These are phyloP conservation scores for Acacia pycnantha DNA, from an alignment of 331 rosid genomes.

Conservation along the genomic window DNA sequence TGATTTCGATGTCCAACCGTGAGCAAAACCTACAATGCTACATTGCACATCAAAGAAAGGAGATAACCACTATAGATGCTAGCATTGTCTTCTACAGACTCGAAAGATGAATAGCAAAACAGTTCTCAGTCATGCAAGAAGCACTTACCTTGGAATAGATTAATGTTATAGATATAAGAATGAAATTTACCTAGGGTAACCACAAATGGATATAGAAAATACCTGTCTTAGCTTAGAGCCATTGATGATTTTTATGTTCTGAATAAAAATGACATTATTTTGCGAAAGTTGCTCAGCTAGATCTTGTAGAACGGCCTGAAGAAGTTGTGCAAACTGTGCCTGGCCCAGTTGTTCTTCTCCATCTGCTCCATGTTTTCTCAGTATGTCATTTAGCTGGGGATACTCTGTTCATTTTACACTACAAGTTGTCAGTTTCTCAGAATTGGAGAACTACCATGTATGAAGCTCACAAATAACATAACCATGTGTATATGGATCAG, in stretches of 20 bases:
- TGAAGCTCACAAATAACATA: neutral
- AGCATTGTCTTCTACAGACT: slow-evolving; percentile 18
- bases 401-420: slow-evolving; percentile 57
- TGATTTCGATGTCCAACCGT: neutral
- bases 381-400: slow-evolving; percentile 66
- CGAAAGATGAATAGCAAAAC: neutral
- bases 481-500: neutral
- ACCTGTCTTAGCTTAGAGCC: slow-evolving; percentile 86
- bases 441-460: neutral
- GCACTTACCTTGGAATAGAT: neutral
- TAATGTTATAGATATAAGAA: neutral
- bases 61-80: neutral
- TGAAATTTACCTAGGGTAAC: neutral
- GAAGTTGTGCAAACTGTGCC: slow-evolving; percentile 91
- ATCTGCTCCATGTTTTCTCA: slow-evolving; percentile 65
- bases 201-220: slow-evolving; percentile 4
- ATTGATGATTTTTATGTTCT: slow-evolving; percentile 57
- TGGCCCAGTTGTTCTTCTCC: slow-evolving; percentile 86
- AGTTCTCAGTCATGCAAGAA: slow-evolving; percentile 3
- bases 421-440: slow-evolving; percentile 20
- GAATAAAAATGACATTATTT: slow-evolving; percentile 52
- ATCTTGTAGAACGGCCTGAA: slow-evolving; percentile 85
- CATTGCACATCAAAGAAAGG: neutral
- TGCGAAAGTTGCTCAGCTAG: slow-evolving; percentile 68
- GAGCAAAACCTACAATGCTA: neutral